A percentile compares a stretch with the other conserved stretches of the same genome.
Evolutionary conservation across 75 land plant genomes (phyloP).

Genomic region (Chamaecyparis obtusa): DNA sequence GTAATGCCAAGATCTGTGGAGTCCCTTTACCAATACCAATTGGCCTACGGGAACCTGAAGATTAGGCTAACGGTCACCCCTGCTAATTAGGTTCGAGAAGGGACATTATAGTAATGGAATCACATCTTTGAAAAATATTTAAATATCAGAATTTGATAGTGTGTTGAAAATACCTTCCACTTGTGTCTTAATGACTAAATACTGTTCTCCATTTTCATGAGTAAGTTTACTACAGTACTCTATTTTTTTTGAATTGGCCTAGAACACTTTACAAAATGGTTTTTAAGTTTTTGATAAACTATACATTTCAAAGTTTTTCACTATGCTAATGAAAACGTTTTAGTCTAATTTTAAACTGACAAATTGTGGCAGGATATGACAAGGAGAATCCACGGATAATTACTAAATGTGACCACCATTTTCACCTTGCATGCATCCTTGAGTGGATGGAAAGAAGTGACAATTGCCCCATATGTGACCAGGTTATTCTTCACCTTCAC

Average conservation of each 20-base stretch:
- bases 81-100: too few relatives aligned
- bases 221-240: neutral
- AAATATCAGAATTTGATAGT: too few relatives aligned
- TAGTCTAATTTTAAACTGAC: neutral
- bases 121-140: too few relatives aligned
- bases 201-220: neutral
- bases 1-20: too few relatives aligned
- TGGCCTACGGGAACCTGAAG: too few relatives aligned
- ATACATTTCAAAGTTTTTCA: neutral
- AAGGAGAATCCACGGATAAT: slow-evolving; percentile 42
- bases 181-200: neutral
- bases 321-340: neutral
- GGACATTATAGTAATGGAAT: too few relatives aligned
- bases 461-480: slow-evolving; percentile 42
- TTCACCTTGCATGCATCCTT: slow-evolving; percentile 64
- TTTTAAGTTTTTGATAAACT: neutral
- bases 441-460: slow-evolving; percentile 75
- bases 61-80: too few relatives aligned
- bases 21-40: too few relatives aligned
- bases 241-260: neutral
- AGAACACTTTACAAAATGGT: neutral
- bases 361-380: slow-evolving; percentile 38
- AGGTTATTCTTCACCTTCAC: slow-evolving; percentile 25
- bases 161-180: too few relatives aligned
- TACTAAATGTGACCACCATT: slow-evolving; percentile 58